Percentiles rank a stretch among this genome's conserved stretches.
phyloP scores from a whole-genome alignment of 257 asterid species.

The Anisodus tanguticus region DNA sequence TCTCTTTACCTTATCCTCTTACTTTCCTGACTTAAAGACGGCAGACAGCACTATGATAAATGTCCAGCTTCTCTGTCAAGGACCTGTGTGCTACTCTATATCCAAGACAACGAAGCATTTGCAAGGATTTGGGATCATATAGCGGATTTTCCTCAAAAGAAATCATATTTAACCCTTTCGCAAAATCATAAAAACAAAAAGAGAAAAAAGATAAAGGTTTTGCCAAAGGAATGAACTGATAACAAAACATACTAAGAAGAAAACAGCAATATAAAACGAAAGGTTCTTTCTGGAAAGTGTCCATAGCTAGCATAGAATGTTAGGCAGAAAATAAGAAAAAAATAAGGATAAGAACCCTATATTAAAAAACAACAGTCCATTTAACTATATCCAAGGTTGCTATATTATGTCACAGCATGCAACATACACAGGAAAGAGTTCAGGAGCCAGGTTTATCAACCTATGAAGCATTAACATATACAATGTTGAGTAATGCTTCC shows the following conservation, averaged over 20 bases:
- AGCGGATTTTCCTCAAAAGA: not conserved
- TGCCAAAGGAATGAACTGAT: not conserved
- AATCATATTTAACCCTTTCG: not conserved
- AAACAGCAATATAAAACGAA: not conserved
- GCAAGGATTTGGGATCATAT: not conserved
- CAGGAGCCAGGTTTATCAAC: not conserved
- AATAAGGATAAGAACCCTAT: not conserved
- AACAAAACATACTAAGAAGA: not conserved
- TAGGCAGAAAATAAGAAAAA: not conserved
- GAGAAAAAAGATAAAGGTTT: not conserved
- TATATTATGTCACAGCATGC: not conserved
- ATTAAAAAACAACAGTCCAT: not conserved
- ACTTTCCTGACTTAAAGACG: too few species aligned
- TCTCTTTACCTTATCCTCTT: too few species aligned
- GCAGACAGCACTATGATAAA: not conserved
- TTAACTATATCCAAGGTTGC: not conserved
- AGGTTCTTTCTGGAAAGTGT: not conserved
- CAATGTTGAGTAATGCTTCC: not conserved
- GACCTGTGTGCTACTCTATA: not conserved
- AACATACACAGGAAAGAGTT: not conserved
- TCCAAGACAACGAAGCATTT: conserved; percentile 8
- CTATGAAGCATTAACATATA: conserved; percentile 3
- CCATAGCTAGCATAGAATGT: not conserved
- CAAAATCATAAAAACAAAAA: not conserved
- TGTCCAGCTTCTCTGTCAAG: conserved; percentile 23